Evolutionary conservation across 148 eudicot genomes (phyloP), one percentile per base, ranked within the genome.

Genomic region (Rhododendron vialii): DNA sequence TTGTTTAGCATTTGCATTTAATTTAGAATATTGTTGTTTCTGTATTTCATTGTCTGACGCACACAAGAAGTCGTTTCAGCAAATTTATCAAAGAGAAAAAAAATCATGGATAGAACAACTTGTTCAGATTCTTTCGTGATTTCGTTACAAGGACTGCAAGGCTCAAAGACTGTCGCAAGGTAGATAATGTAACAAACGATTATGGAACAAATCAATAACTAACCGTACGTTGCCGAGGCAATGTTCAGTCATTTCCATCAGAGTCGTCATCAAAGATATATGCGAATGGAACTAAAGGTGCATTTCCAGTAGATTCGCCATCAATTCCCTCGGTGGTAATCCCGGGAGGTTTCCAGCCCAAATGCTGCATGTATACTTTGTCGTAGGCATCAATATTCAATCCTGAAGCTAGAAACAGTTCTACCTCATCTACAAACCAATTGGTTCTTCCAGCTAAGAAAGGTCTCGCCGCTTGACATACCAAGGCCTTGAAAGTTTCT

Each of bases 321-420:
- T 89, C 92, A 22, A 84, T 86, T 18, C 7, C 43, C 43, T 41
- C 43, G 43, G 43, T 41, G 45, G 80, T 81, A 73, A 90, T 89
- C 84, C 89, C 92, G 59, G 88, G 88, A 84, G 84, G 81, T 76
- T 88, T 89, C 96, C 95, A 91, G 65, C 95, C 93, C 87, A 95
- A 86, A 86, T 88, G 89, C 88, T 87, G 87, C 87, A 87, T 84
- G 83, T 93, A 96, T 67, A 88, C 95, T 84, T 88, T 85, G 87
- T 95, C 96, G 82, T 92, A 96, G 41, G 96, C 96, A 84, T 93
- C 94, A 43, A 94, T 89, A 17, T 89, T 94, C 80, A 96, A 88
- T 38, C 93, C 98, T 4, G 98, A 94, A 45, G 95, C 94, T 36
- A 95, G 88, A 92, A 95, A 96, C 10, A 95, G 83, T 78, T 93